Evolutionary conservation across 2,329 filamentous ascomycete genomes (phyloP).

Genomic region (Diaporthe australafricana): DNA sequence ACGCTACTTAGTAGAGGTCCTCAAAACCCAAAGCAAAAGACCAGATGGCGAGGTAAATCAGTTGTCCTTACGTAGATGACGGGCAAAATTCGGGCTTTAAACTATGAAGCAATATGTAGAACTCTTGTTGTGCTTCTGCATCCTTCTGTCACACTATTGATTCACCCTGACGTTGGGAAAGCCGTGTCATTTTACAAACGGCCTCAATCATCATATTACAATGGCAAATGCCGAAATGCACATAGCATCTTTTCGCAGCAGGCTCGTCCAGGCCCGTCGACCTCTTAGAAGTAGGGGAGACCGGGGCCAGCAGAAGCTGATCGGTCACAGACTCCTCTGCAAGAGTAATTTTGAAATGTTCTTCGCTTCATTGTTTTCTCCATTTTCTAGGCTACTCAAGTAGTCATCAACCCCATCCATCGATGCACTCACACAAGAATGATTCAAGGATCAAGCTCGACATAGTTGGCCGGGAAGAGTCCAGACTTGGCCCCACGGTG

Average conservation of each 20-base stretch:
- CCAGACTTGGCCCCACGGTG: conserved; percentile 83
- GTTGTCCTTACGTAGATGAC: too few relatives aligned
- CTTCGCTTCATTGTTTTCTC: background rate
- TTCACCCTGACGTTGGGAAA: too few relatives aligned
- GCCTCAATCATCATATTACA: background rate
- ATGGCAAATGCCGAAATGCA: background rate
- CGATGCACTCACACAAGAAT: background rate
- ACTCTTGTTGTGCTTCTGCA: background rate
- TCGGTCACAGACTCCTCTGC: background rate
- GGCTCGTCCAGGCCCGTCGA: background rate
- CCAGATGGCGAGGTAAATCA: background rate
- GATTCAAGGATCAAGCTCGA: conserved; percentile 61
- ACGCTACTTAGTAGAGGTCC: background rate
- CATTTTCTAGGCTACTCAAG: conserved; percentile 11
- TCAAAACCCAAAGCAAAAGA: too few relatives aligned
- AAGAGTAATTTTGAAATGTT: background rate
- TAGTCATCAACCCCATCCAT: background rate
- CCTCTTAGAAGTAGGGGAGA: background rate
- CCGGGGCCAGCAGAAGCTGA: background rate
- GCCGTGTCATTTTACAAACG: background rate
- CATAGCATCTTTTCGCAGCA: background rate
- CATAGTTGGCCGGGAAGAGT: conserved; percentile 84
- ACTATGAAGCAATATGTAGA: background rate
- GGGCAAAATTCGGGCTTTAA: too few relatives aligned
- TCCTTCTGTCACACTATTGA: background rate